These are phyloP conservation scores for Debaryomyces sp. DNA, from an alignment of 1,139 yeast genomes.

Conservation along the genomic window DNA sequence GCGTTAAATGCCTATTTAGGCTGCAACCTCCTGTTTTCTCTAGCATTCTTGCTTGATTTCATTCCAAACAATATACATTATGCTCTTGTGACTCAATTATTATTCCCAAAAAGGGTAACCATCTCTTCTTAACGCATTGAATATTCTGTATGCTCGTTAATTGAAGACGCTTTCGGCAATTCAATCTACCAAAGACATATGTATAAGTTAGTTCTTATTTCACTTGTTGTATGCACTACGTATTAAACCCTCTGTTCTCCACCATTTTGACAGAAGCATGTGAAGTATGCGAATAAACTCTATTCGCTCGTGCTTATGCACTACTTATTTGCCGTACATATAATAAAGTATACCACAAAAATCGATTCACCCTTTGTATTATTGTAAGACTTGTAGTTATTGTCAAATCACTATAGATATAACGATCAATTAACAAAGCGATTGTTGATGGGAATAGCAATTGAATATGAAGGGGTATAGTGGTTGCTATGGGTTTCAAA, in stretches of 20 bases:
- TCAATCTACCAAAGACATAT: neutral
- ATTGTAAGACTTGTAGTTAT: neutral
- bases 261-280: neutral
- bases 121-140: neutral
- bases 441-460: neutral
- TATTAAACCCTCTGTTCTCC: neutral
- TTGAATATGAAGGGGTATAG: neutral
- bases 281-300: neutral
- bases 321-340: neutral
- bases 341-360: neutral
- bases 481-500: neutral
- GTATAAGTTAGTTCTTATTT: neutral
- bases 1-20: neutral
- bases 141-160: neutral
- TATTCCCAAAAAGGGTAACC: neutral
- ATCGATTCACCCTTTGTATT: neutral
- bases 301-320: neutral
- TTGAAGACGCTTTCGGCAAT: neutral
- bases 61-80: neutral
- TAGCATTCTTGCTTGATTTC: neutral
- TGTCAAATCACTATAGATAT: neutral
- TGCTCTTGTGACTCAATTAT: neutral
- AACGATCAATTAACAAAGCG: neutral
- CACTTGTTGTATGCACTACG: neutral
- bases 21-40: neutral